A percentile compares a stretch with the other conserved stretches of the same genome.
Conservation (phyloP, 108 stramenopile species). For the Pseudonitzschia multiseries region DNA sequence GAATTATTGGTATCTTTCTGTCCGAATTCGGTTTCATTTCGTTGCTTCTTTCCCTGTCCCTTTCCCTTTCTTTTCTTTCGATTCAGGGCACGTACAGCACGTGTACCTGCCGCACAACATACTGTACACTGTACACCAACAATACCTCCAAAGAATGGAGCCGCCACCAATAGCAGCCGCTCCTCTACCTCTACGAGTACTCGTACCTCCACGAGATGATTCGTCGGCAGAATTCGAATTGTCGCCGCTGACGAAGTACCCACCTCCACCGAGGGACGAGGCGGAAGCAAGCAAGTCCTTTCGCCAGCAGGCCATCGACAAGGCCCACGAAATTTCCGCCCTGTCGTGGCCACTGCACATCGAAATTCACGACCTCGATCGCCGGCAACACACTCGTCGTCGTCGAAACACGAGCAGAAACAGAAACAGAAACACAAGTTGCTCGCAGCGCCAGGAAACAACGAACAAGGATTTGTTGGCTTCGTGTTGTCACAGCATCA, state of each 20-base stretch:
- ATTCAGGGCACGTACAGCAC: no score
- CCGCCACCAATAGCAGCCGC: no score
- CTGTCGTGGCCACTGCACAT: conserved; percentile 4
- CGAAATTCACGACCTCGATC: background rate
- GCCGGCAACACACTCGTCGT: background rate
- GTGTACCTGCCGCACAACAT: no score
- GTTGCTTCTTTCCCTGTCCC: no score
- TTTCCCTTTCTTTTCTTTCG: no score
- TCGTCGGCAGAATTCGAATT: background rate
- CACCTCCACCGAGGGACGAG: conserved; percentile 7
- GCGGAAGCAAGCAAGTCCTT: background rate
- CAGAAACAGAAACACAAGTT: no score
- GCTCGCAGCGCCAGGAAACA: background rate
- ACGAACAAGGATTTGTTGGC: background rate
- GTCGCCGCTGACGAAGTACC: background rate
- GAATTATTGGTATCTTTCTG: no score
- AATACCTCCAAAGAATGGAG: no score
- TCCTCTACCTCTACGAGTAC: no score
- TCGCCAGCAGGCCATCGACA: conserved; percentile 2
- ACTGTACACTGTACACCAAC: no score
- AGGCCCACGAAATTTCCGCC: conserved; percentile 4
- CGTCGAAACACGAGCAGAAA: conserved; percentile 2
- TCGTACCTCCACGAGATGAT: no score
- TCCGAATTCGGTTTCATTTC: no score
- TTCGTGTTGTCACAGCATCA: conserved; percentile 5